Percentiles rank a stretch among this genome's conserved stretches.
phyloP scores from a whole-genome alignment of 2,329 filamentous ascomycete species.

The Penicillium concentricum region DNA sequence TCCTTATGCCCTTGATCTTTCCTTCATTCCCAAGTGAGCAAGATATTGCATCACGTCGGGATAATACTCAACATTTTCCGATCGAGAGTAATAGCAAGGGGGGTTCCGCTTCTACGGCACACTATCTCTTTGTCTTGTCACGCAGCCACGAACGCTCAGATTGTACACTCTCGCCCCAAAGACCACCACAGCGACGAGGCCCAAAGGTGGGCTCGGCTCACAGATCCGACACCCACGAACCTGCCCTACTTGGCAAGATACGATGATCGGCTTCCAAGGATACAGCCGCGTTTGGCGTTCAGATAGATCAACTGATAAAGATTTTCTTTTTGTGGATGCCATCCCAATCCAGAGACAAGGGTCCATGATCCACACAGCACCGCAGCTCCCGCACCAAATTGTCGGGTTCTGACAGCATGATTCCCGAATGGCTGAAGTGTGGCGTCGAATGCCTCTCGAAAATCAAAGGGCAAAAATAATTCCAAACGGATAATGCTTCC shows the following conservation, averaged over 20 bases:
- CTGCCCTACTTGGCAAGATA: background rate
- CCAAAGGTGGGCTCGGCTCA: constrained; percentile 2
- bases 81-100: background rate
- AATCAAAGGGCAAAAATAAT: background rate
- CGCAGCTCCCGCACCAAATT: constrained; percentile 23
- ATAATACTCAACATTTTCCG: background rate
- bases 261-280: background rate
- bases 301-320: constrained; percentile 6
- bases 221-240: constrained; percentile 2
- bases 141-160: background rate
- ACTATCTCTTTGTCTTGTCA: background rate
- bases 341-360: constrained; percentile 1
- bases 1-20: background rate
- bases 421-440: constrained; percentile 3
- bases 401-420: constrained; percentile 27
- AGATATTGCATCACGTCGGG: constrained; percentile 4
- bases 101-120: background rate
- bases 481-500: constrained; percentile 3
- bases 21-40: constrained; percentile 3
- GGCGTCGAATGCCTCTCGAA: background rate
- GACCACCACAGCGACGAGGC: constrained; percentile 1
- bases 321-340: background rate
- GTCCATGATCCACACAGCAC: constrained; percentile 17
- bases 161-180: background rate
- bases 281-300: constrained; percentile 3